Base-by-base conservation (phyloP, 2,329 filamentous ascomycete genomes). In the Colletotrichum horii region DNA sequence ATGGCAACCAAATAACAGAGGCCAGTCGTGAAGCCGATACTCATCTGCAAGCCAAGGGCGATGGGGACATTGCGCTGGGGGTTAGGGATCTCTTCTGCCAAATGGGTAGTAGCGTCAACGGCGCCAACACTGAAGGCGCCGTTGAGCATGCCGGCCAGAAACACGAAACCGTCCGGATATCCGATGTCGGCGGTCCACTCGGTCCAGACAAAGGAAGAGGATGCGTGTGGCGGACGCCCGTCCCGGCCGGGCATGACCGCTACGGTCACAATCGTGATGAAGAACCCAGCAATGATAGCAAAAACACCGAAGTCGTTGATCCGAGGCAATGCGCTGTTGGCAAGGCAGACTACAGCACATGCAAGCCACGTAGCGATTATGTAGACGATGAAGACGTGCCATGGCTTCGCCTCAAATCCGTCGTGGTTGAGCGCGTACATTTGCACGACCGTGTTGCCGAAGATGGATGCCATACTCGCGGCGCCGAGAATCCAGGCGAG, bases 121-220 rank as follows among this genome's bases (percentile, higher is more conserved):
- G 91, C 90, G 8, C 93, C 93, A 14, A 94, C 90, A 60, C 91
- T 90, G 80, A 91, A 95, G 4, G 93, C 93, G 14, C 92, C 93
- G 79, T 95, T 95, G n/a, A 86, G 82, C 85, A 86, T 86, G 2
- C 85, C 85, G 0, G 82, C 80, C 6, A 84, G 79, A 64, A 87
- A 87, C 3, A 87, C 85, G 71, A 87, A 85, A 0, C 85, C 85
- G 36, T 85, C 78, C 0, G 83, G 82, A 60, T 87, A 87, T 19
- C 86, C 86, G 60, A 85, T 83, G 38, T 82, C 78, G 26, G 84
- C 83, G 14, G 78, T 78, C 85, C 85, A 87, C 14, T 85, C 81
- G 3, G 66, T 79, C 86, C 85, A 87, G 8, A 87, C 85, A 75
- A 85, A 85, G 0, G 80, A 76, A 4, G 81, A 83, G 8, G 79